Evolutionary conservation across 1,284 basidiomycete species (phyloP), one percentile per base, ranked within the genome.

Genomic region (Porphyrellus sp.): DNA sequence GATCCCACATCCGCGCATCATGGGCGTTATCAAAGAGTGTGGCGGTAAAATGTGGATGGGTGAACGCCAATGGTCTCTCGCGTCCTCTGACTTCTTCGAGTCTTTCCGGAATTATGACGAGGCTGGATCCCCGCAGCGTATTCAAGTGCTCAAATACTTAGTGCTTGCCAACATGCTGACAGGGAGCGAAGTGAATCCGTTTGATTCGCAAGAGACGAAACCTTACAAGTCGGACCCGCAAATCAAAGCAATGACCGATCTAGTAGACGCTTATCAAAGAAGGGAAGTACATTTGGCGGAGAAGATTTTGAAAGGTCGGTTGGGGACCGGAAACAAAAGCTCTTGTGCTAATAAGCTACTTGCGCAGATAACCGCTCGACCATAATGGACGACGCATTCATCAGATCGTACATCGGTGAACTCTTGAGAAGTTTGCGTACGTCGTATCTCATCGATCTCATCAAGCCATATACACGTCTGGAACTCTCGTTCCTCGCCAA

Each of bases 1-100:
- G 8, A 98, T 99, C 55, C 95, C 96, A 11, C 97, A 99, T 73
- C 97, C 97, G 8, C 85, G 94, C 24, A 98, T 99, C 65, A 94
- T 98, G 89, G 97, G 96, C 48, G 91, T 98, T 49, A 99, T 99
- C 72, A 93, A 95, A 65, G 97, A 99, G 71, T 98, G 96, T 61
- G 97, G 97, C 13, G 97, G 97, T 8, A 99, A 99, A 75, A 99
- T 99, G 97, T 98, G 97, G 93, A 99, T 99, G 97, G 93, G 92
- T 53, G 97, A 99, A 77, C 91, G 95, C 90, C 89, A 97, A 73
- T 99, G 96, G 95, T 89, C 90, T 55, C 86, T 91, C 46, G 97
- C 97, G 0, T 96, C 93, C 59, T 91, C 93, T 64, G 96, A 99
- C 74, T 97, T 99, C 70, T 99, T 98, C 72, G 95, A 98, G 63